A percentile compares a stretch with the other conserved stretches of the same genome.
These are phyloP conservation scores for Kandelia obovata DNA, from an alignment of 345 rosid genomes.

Conservation along the genomic window DNA sequence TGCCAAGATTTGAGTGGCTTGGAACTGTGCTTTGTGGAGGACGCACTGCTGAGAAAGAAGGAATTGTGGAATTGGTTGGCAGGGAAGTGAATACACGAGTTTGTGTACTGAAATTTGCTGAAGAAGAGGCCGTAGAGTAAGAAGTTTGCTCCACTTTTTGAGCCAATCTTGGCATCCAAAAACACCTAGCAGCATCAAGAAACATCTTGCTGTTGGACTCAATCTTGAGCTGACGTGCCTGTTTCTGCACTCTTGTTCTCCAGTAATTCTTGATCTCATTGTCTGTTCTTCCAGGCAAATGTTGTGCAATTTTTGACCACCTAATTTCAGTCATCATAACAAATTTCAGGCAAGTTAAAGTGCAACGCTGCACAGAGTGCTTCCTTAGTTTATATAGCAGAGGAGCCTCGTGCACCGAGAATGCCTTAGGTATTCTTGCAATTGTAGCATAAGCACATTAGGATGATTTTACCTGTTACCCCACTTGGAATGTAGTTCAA, in stretches of 20 bases:
- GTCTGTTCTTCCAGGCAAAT: conserved; percentile 90
- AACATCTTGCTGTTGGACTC: conserved; percentile 87
- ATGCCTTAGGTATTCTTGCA: too few species aligned
- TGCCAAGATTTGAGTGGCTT: background rate
- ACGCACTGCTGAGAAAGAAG: background rate
- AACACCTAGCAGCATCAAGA: conserved; percentile 70
- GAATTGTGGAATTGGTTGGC: background rate
- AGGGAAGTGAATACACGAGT: background rate
- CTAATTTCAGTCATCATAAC: conserved; percentile 22
- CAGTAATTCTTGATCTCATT: conserved; percentile 96
- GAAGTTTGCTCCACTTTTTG: conserved; percentile 41
- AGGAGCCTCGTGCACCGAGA: too few species aligned
- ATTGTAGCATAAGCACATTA: too few species aligned
- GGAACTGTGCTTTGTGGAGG: conserved; percentile 5
- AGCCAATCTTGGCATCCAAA: conserved; percentile 87
- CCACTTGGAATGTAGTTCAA: conserved; percentile 93
- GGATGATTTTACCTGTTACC: conserved; percentile 63
- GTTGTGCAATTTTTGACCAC: conserved; percentile 94
- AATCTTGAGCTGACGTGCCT: conserved; percentile 81
- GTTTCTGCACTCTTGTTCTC: conserved; percentile 97
- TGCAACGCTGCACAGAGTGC: background rate
- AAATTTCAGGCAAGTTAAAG: background rate
- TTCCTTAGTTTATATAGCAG: too few species aligned
- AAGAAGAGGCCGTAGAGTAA: conserved; percentile 1
- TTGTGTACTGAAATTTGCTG: background rate